Evolutionary conservation across 148 eudicot genomes (phyloP).

Genomic region (Pharnaceum exiguum): DNA sequence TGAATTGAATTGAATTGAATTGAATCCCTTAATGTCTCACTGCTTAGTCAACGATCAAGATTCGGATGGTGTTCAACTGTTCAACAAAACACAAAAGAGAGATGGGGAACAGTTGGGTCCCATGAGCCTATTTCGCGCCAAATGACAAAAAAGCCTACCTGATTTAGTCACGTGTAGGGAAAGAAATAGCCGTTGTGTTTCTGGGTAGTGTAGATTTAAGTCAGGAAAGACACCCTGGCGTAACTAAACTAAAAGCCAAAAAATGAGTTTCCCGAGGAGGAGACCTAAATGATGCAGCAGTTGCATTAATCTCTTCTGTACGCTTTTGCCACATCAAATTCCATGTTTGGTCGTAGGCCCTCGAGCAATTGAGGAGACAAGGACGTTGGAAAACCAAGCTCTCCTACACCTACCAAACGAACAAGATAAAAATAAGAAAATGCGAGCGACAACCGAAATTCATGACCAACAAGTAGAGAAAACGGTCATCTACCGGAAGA

Average conservation of each 20-base stretch:
- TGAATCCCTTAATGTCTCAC: too few species aligned
- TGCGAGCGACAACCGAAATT: not conserved
- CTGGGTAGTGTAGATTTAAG: not conserved
- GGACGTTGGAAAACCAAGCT: not conserved
- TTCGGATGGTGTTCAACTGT: too few species aligned
- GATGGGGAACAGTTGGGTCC: constrained; percentile 7
- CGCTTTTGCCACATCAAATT: not conserved
- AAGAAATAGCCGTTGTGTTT: constrained; percentile 37
- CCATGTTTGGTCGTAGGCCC: not conserved
- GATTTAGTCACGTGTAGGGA: constrained; percentile 28
- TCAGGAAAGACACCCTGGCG: not conserved
- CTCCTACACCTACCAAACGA: not conserved
- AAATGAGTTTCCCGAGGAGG: not conserved
- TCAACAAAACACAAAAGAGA: not conserved
- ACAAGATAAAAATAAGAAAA: not conserved
- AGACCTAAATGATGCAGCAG: not conserved
- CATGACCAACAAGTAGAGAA: too few species aligned
- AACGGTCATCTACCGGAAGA: too few species aligned
- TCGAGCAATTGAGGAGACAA: constrained; percentile 3
- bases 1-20: too few species aligned
- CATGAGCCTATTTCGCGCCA: constrained; percentile 23
- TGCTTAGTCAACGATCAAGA: constrained; percentile 26
- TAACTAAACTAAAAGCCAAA: not conserved
- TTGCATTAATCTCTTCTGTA: not conserved
- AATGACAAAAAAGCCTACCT: constrained; percentile 7